Conservation (phyloP, 2,329 filamentous ascomycete genomes). For the Xylariaceae sp. region DNA sequence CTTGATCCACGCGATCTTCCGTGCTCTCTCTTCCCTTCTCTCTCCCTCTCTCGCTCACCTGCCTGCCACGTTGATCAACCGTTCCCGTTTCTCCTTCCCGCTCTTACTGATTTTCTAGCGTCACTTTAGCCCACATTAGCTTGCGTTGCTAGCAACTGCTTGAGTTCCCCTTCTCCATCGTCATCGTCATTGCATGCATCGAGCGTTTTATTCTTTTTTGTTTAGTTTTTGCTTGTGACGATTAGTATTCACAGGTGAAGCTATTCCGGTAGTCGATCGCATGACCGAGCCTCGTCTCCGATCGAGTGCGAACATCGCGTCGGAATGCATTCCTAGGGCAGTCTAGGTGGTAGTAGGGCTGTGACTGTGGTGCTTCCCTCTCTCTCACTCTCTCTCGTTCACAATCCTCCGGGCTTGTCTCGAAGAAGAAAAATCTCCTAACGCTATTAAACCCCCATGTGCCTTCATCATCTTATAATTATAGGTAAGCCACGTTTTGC, state of each 20-base stretch:
- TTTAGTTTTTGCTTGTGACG: too few relatives aligned
- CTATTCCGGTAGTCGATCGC: neutral
- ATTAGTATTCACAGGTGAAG: too few relatives aligned
- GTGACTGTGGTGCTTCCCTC: neutral
- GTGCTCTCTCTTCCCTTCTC: neutral
- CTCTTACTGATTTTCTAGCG: constrained; percentile 2
- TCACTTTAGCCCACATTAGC: neutral
- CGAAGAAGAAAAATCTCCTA: neutral
- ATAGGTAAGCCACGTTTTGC: constrained; percentile 12
- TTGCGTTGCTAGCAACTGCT: neutral
- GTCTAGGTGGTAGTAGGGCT: constrained; percentile 1
- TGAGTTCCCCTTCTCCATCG: too few relatives aligned
- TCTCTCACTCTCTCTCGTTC: neutral
- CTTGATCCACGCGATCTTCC: neutral
- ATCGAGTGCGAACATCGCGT: constrained; percentile 5
- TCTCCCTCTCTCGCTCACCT: constrained; percentile 2
- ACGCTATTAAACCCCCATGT: too few relatives aligned
- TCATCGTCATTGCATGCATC: too few relatives aligned
- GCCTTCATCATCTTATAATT: neutral
- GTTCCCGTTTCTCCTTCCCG: neutral
- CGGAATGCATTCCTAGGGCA: neutral
- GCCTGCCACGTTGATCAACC: constrained; percentile 11
- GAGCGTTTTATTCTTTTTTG: too few relatives aligned
- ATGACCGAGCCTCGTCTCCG: constrained; percentile 8
- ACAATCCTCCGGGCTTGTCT: neutral